phyloP scores from a whole-genome alignment of 2,329 filamentous ascomycete genomes.

The Talaromyces pinophilus region DNA sequence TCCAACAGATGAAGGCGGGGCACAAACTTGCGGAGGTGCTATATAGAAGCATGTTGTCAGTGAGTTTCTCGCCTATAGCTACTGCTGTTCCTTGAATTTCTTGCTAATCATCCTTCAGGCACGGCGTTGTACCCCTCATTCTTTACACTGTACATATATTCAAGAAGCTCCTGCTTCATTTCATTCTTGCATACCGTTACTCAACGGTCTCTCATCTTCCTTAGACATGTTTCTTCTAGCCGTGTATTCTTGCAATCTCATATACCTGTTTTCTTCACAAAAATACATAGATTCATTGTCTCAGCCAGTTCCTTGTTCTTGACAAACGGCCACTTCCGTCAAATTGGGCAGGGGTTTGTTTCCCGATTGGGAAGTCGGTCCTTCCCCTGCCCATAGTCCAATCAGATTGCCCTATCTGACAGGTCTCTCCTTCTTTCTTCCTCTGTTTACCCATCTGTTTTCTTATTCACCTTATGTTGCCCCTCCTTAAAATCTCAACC shows the following conservation, averaged over 20 bases:
- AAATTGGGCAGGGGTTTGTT: neutral
- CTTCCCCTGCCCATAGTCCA: conserved; percentile 2
- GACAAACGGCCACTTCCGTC: neutral
- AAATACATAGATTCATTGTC: neutral
- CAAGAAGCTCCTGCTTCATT: conserved; percentile 2
- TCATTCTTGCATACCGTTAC: neutral
- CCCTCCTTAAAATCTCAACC: neutral
- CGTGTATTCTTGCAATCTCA: conserved; percentile 7
- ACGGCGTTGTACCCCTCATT: neutral
- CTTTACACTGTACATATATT: conserved; percentile 8
- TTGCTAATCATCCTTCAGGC: neutral
- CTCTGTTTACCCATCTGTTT: neutral
- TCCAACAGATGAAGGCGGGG: conserved; percentile 37
- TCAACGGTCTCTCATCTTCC: neutral
- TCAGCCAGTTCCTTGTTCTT: neutral
- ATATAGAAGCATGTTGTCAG: conserved; percentile 22
- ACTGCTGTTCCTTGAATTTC: neutral
- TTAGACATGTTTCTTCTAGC: neutral
- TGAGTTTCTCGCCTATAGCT: neutral
- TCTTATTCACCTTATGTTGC: neutral
- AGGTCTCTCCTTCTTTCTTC: neutral
- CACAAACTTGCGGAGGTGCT: conserved; percentile 32
- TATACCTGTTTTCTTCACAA: neutral
- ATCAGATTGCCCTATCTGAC: neutral
- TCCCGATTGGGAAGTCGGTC: neutral